These are phyloP conservation scores for Metschnikowia matae DNA, from an alignment of 805 yeast species.

Conservation along the genomic window DNA sequence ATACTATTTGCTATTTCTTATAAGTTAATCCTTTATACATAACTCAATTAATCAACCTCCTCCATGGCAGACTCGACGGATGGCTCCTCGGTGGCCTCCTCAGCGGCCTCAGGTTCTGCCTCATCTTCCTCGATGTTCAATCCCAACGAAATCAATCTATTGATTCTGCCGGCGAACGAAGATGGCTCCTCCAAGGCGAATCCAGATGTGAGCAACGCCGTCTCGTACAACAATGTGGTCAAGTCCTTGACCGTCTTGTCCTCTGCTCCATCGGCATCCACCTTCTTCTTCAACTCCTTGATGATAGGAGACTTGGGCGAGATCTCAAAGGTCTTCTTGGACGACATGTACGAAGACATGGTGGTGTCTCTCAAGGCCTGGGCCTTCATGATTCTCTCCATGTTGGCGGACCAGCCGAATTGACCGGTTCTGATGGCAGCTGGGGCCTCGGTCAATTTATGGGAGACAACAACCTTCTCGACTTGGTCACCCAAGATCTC, in stretches of 20 bases:
- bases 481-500: slow-evolving; percentile 97
- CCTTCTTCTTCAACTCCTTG: slow-evolving; percentile 93
- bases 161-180: slow-evolving; percentile 95
- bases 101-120: slow-evolving; percentile 46
- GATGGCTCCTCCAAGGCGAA: slow-evolving; percentile 98
- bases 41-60: slow-evolving; percentile 79
- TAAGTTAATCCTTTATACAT: slow-evolving; percentile 8
- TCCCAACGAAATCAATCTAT: slow-evolving; percentile 96
- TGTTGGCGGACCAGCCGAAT: slow-evolving; percentile 99
- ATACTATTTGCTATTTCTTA: no score
- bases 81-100: slow-evolving; percentile 41
- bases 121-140: slow-evolving; percentile 94
- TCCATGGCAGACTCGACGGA: slow-evolving; percentile 82
- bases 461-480: slow-evolving; percentile 98
- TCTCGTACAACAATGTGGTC: slow-evolving; percentile 93
- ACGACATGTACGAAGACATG: slow-evolving; percentile 99
- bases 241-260: slow-evolving; percentile 98
- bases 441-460: slow-evolving; percentile 96
- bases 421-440: slow-evolving; percentile 99
- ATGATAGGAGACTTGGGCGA: slow-evolving; percentile 96
- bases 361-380: slow-evolving; percentile 98
- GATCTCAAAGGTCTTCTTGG: slow-evolving; percentile 98
- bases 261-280: slow-evolving; percentile 94
- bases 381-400: slow-evolving; percentile 99
- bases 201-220: slow-evolving; percentile 98